These are phyloP conservation scores for Eucalyptus erythrocorys DNA, from an alignment of 345 rosid genomes.

Conservation along the genomic window DNA sequence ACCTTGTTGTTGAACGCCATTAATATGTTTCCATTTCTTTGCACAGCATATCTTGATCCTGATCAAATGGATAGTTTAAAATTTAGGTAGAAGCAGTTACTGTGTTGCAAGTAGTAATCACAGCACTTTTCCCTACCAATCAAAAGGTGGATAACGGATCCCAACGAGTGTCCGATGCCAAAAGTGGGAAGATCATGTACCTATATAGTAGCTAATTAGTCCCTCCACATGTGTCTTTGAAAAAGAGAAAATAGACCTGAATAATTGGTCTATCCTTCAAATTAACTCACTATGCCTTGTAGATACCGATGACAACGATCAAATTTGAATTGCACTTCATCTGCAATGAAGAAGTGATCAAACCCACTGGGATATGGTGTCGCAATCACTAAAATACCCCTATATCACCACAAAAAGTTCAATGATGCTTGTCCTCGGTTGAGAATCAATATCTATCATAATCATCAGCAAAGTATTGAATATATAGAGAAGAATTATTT, in stretches of 20 bases:
- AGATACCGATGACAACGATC: slow-evolving; percentile 76
- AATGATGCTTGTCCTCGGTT: neutral
- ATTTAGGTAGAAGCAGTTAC: neutral
- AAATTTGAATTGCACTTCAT: slow-evolving; percentile 90
- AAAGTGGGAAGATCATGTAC: slow-evolving; percentile 84
- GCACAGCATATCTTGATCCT: slow-evolving; percentile 97
- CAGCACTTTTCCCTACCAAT: slow-evolving; percentile 39
- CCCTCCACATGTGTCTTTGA: neutral
- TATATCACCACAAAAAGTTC: slow-evolving; percentile 13
- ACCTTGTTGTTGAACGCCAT: slow-evolving; percentile 99
- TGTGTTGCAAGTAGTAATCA: neutral
- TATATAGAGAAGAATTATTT: neutral
- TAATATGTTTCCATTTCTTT: slow-evolving; percentile 72
- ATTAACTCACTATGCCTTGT: slow-evolving; percentile 56
- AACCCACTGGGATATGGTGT: slow-evolving; percentile 98
- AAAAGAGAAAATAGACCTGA: neutral
- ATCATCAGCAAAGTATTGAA: neutral
- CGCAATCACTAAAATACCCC: slow-evolving; percentile 92
- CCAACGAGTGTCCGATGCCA: slow-evolving; percentile 94
- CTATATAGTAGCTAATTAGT: slow-evolving; percentile 16
- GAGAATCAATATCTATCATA: neutral
- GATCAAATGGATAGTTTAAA: neutral
- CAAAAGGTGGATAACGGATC: slow-evolving; percentile 90
- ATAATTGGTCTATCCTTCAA: neutral
- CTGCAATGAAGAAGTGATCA: slow-evolving; percentile 90